A percentile compares a stretch with the other conserved stretches of the same genome.
phyloP scores from a whole-genome alignment of 768 basidiomycete species.

The Auricularia auricula-judae region DNA sequence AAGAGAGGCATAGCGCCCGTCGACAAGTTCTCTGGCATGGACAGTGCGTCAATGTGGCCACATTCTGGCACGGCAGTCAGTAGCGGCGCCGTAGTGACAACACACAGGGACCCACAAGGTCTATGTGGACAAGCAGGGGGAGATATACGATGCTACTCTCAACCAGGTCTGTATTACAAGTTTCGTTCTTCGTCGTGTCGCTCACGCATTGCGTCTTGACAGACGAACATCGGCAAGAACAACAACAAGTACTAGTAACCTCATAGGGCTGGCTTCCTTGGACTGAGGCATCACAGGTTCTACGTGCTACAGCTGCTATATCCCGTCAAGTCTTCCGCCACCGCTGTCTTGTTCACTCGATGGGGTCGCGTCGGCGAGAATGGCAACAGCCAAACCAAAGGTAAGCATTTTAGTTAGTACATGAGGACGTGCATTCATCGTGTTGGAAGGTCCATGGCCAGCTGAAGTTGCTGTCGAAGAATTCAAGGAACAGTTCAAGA shows the following conservation, averaged over 20 bases:
- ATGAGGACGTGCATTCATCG: neutral
- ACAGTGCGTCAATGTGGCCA: slow-evolving; percentile 26
- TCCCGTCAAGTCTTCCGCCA: slow-evolving; percentile 26
- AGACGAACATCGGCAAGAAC: slow-evolving; percentile 39
- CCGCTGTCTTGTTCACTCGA: slow-evolving; percentile 37
- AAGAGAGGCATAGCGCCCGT: slow-evolving; percentile 48
- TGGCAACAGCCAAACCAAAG: slow-evolving; percentile 37
- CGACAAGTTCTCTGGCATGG: slow-evolving; percentile 34
- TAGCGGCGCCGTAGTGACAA: neutral
- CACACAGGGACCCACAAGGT: slow-evolving; percentile 41
- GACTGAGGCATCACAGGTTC: slow-evolving; percentile 25
- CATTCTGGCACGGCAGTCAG: neutral
- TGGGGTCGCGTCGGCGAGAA: slow-evolving; percentile 56
- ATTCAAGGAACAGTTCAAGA: slow-evolving; percentile 52
- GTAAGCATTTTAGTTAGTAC: slow-evolving; percentile 17
- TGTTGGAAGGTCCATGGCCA: slow-evolving; percentile 35
- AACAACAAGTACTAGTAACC: slow-evolving; percentile 26
- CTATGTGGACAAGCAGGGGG: slow-evolving; percentile 25
- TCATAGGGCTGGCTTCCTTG: neutral
- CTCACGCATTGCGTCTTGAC: too few relatives aligned
- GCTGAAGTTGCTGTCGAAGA: slow-evolving; percentile 28
- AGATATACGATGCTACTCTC: slow-evolving; percentile 49
- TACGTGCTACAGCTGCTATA: slow-evolving; percentile 50
- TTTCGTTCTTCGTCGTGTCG: too few relatives aligned
- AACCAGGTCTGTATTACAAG: neutral